Conservation (phyloP, 768 basidiomycete genomes). For the Amanita subjunquillea region DNA sequence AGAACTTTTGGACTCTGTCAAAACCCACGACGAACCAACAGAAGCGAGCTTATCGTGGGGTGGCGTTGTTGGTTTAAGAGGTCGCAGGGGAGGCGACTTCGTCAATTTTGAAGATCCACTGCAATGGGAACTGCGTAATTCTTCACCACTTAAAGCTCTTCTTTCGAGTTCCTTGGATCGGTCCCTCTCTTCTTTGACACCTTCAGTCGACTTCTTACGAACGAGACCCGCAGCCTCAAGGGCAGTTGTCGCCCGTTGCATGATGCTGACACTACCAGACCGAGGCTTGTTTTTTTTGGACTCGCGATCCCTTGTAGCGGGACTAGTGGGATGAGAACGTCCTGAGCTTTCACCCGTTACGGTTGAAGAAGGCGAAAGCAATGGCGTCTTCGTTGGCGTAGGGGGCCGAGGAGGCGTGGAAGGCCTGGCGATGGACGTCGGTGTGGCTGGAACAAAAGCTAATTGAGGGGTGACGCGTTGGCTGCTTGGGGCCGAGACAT, state of each 20-base stretch:
- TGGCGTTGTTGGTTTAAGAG: conserved; percentile 47
- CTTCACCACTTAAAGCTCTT: conserved; percentile 34
- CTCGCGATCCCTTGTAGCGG: conserved; percentile 39
- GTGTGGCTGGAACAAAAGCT: conserved; percentile 70
- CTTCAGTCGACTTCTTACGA: conserved; percentile 73
- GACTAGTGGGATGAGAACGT: conserved; percentile 62
- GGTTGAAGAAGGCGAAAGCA: conserved; percentile 47
- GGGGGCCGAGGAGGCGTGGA: conserved; percentile 44
- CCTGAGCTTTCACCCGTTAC: conserved; percentile 37
- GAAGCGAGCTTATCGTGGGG: conserved; percentile 29
- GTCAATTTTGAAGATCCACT: conserved; percentile 50
- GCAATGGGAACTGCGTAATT: conserved; percentile 56
- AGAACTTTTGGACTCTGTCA: conserved; percentile 36
- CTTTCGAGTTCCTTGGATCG: conserved; percentile 34
- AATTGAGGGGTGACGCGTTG: conserved; percentile 46
- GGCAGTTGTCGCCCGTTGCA: conserved; percentile 91
- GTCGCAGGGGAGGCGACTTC: conserved; percentile 58
- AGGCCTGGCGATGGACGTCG: conserved; percentile 38
- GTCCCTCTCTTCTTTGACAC: conserved; percentile 47
- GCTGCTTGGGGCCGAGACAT: conserved; percentile 16
- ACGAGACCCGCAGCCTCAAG: conserved; percentile 80
- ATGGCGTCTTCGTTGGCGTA: conserved; percentile 37
- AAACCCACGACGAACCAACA: conserved; percentile 67
- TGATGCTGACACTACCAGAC: conserved; percentile 88
- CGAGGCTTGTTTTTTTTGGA: conserved; percentile 57